Evolutionary conservation across 140 eudicot genomes (phyloP), one percentile per base, ranked within the genome.

Genomic region (Artemisia princeps): DNA sequence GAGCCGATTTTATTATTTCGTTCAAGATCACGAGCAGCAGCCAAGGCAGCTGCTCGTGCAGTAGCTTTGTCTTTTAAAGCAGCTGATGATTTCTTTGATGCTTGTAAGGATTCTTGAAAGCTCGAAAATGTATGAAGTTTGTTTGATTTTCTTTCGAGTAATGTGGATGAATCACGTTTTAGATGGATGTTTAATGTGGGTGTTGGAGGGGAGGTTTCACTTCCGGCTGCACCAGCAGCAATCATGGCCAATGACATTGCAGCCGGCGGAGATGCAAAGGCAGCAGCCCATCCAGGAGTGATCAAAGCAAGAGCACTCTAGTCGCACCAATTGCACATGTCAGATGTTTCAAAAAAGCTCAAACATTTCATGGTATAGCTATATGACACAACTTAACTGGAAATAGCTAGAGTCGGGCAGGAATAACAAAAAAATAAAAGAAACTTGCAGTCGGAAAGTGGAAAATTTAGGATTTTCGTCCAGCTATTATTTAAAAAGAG

Each of bases 231-330:
- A 76, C 97, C 97, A 8, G 96, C 97, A 60, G 96, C 97, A 62
- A 91, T 81, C 97, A 83, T 87, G 66, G 91, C 94, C 44, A 91
- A 72, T 57, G 96, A 88, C 97, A 85, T 77, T 67, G 96, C 96
- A 62, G 96, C 97, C 60, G 95, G 95, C 10, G 97, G 97, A 63
- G 97, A 91, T 48, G 97, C 97, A 78, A 91, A 91, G 59, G 96
- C 84, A 76, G 96, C 95, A 57, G 96, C 96, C 97, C 97, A 91
- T 37, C 78, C 82, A 48, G 97, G 96, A 74, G 96, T 74, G 59
- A 85, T 75, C 96, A 91, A 79, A 48, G 89, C 87, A 73, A 91
- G 84, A 70, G 96, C 96, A 81, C 87, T 88, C 97, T 91, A 64
- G 76, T 48, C 58, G 55, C 30, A 58, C n/a, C 20, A 53, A 58